Percentiles rank a stretch among this genome's conserved stretches.
Conservation (phyloP, 164 flowering plant species). For the Magnolia sinica region DNA sequence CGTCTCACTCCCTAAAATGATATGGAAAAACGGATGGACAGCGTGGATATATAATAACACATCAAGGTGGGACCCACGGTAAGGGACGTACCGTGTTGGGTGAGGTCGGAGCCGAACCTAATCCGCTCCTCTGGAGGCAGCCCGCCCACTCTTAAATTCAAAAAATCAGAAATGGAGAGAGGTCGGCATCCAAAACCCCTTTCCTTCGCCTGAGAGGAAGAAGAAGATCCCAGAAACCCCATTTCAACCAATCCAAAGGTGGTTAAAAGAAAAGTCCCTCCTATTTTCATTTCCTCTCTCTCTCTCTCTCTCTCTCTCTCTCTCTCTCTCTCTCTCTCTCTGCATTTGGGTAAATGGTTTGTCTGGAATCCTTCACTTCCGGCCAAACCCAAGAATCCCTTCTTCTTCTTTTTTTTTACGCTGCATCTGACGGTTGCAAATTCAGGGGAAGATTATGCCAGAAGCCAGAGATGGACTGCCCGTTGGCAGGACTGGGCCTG, state of each 20-base stretch:
- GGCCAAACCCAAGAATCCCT: neutral
- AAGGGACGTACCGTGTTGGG: no score
- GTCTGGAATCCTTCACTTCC: neutral
- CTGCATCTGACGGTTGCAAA: neutral
- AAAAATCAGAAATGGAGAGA: neutral
- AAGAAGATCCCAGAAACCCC: neutral
- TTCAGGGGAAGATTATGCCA: constrained; percentile 11
- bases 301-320: neutral
- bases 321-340: no score
- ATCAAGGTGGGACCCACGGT: no score
- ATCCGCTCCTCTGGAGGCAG: neutral
- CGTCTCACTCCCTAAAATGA: no score
- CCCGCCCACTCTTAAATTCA: neutral
- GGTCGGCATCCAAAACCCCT: neutral
- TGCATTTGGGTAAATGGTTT: neutral
- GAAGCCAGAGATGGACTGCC: constrained; percentile 11
- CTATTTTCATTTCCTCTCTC: neutral
- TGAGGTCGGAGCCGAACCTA: no score
- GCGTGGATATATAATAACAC: no score
- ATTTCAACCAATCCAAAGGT: neutral
- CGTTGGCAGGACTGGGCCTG: neutral
- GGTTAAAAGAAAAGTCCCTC: no score
- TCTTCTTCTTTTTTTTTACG: neutral
- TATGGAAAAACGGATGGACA: no score
- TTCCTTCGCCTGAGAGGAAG: neutral